Conservation (phyloP, 108 stramenopile genomes). For the Skeletonema menzelii region DNA sequence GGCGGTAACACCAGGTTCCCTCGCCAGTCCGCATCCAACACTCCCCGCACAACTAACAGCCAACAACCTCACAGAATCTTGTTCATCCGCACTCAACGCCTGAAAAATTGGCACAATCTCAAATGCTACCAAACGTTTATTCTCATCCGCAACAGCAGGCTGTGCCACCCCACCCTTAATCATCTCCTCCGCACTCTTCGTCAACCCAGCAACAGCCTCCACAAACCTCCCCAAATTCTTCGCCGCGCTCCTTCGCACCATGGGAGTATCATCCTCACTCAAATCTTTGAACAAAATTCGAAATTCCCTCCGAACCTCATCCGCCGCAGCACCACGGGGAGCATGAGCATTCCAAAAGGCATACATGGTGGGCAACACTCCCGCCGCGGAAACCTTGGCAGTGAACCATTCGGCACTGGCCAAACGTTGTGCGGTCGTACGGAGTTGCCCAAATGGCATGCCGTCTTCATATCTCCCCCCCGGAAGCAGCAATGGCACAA, state of each 20-base stretch:
- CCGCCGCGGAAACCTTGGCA: slow-evolving; percentile 88
- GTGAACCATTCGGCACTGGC: slow-evolving; percentile 97
- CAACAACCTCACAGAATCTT: slow-evolving; percentile 94
- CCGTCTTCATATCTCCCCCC: slow-evolving; percentile 29
- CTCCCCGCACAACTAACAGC: slow-evolving; percentile 76
- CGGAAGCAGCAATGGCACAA: slow-evolving; percentile 43
- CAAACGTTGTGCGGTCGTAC: slow-evolving; percentile 82
- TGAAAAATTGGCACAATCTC: slow-evolving; percentile 76
- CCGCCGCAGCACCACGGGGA: slow-evolving; percentile 16
- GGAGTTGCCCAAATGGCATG: slow-evolving; percentile 31
- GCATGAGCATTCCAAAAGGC: slow-evolving; percentile 45
- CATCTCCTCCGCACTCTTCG: slow-evolving; percentile 37
- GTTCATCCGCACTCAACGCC: slow-evolving; percentile 90
- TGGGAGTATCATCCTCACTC: slow-evolving; percentile 94
- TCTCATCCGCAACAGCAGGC: slow-evolving; percentile 24
- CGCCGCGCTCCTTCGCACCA: slow-evolving; percentile 92
- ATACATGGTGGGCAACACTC: slow-evolving; percentile 56
- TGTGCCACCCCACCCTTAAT: slow-evolving; percentile 24
- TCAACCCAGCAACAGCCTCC: slow-evolving; percentile 48
- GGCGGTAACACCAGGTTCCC: slow-evolving; percentile 49
- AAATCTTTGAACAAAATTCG: slow-evolving; percentile 72
- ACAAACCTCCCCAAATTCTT: slow-evolving; percentile 72
- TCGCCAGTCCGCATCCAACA: slow-evolving; percentile 68
- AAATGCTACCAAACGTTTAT: slow-evolving; percentile 31
- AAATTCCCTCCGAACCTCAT: slow-evolving; percentile 56